phyloP scores from a whole-genome alignment of 768 basidiomycete genomes.

The Boletus tomentosulus region DNA sequence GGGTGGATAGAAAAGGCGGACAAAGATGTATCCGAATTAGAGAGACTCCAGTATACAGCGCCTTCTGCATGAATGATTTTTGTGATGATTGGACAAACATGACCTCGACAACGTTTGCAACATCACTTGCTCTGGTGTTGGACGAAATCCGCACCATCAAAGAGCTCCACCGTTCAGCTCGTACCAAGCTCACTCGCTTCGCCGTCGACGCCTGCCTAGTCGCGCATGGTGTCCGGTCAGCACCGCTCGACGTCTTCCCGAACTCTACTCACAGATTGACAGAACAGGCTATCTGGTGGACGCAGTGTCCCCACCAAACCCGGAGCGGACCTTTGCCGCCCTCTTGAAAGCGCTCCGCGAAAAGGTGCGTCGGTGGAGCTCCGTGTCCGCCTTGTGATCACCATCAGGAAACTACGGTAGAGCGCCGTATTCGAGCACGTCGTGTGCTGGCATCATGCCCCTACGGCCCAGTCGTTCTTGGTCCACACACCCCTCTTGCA shows the following conservation, averaged over 20 bases:
- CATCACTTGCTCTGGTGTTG: slow-evolving; percentile 19
- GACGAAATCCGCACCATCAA: slow-evolving; percentile 6
- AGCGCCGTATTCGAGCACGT: slow-evolving; percentile 37
- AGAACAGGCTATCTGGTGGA: slow-evolving; percentile 51
- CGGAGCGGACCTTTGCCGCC: slow-evolving; percentile 31
- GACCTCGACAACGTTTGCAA: slow-evolving; percentile 6
- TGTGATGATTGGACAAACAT: slow-evolving; percentile 1
- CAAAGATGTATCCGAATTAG: slow-evolving; percentile 46
- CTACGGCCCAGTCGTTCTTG: slow-evolving; percentile 52
- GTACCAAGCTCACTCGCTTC: slow-evolving; percentile 27
- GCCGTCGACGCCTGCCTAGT: slow-evolving; percentile 41
- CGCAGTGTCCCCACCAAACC: slow-evolving; percentile 32
- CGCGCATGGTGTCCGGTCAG: slow-evolving; percentile 41
- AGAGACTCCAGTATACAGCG: slow-evolving; percentile 51
- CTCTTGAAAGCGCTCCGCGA: slow-evolving; percentile 39
- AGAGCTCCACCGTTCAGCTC: slow-evolving; percentile 7
- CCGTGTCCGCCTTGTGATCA: not conserved
- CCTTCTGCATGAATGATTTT: slow-evolving; percentile 43
- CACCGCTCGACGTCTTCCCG: not conserved
- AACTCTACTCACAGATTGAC: not conserved
- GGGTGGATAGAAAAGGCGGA: slow-evolving; percentile 43
- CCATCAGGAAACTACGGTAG: not conserved
- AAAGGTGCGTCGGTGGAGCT: slow-evolving; percentile 28
- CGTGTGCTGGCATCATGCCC: slow-evolving; percentile 42
- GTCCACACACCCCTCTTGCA: slow-evolving; percentile 36